Evolutionary conservation across 108 stramenopile genomes (phyloP).

Genomic region (Cyclotella cryptica): DNA sequence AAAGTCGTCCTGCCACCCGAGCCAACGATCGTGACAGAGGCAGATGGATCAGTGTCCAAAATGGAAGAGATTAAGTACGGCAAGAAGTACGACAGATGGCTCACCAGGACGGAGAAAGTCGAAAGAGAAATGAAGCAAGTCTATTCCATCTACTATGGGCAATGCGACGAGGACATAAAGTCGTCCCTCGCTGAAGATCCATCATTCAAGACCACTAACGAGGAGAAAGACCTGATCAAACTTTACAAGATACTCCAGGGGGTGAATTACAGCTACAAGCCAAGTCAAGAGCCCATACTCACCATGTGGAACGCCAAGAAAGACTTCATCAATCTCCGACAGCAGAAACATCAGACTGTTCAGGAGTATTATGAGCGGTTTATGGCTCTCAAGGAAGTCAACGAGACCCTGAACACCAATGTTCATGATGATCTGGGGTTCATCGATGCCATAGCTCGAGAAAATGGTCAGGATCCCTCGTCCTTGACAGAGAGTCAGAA

Average conservation of each 20-base stretch:
- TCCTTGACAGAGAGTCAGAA: neutral
- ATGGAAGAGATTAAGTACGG: slow-evolving; percentile 8
- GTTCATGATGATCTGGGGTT: neutral
- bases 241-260: neutral
- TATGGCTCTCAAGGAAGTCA: neutral
- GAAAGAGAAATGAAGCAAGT: neutral
- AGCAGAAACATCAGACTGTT: neutral
- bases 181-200: neutral
- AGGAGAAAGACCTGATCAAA: neutral
- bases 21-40: too few species aligned
- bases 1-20: too few species aligned
- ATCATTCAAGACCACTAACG: neutral
- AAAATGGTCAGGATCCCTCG: neutral
- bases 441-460: too few species aligned
- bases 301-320: neutral
- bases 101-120: neutral
- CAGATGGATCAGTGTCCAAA: too few species aligned
- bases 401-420: neutral
- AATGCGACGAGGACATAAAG: slow-evolving; percentile 3
- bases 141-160: neutral
- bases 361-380: neutral
- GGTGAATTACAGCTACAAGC: neutral
- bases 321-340: neutral
- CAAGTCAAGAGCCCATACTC: neutral
- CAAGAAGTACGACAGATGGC: neutral